Conservation (phyloP, 179 eudicot genomes). For the Vitellaria paradoxa region DNA sequence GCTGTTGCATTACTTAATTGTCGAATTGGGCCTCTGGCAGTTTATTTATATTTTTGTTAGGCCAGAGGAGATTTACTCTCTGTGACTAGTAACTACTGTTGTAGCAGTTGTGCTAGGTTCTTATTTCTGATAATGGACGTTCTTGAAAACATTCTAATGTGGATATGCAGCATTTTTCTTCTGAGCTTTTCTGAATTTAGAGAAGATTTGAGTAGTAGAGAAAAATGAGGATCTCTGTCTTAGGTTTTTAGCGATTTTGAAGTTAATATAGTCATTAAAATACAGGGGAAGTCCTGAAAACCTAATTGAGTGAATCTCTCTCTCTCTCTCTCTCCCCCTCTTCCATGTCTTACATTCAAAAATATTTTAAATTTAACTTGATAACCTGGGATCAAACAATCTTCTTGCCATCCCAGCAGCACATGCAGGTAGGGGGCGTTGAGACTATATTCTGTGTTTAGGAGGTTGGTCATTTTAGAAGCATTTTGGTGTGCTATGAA, state of each 20-base stretch:
- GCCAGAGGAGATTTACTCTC: background rate
- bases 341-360: background rate
- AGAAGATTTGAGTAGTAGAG: background rate
- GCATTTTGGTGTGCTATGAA: background rate
- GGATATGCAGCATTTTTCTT: background rate
- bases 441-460: background rate
- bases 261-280: background rate
- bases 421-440: background rate
- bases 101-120: background rate
- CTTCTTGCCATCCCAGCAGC: background rate
- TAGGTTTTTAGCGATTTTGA: background rate
- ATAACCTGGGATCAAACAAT: background rate
- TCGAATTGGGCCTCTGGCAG: background rate
- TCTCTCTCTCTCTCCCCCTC: no score
- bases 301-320: background rate
- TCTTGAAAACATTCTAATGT: background rate
- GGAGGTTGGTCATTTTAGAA: background rate
- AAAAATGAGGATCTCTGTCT: background rate
- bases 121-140: background rate
- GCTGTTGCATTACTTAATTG: background rate
- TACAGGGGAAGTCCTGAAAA: background rate
- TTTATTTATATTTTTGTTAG: background rate
- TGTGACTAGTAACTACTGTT: background rate
- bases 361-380: background rate
- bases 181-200: background rate